Percentiles rank a stretch among this genome's conserved stretches.
phyloP scores from a whole-genome alignment of 2,329 filamentous ascomycete genomes.

The Exophiala spinifera region DNA sequence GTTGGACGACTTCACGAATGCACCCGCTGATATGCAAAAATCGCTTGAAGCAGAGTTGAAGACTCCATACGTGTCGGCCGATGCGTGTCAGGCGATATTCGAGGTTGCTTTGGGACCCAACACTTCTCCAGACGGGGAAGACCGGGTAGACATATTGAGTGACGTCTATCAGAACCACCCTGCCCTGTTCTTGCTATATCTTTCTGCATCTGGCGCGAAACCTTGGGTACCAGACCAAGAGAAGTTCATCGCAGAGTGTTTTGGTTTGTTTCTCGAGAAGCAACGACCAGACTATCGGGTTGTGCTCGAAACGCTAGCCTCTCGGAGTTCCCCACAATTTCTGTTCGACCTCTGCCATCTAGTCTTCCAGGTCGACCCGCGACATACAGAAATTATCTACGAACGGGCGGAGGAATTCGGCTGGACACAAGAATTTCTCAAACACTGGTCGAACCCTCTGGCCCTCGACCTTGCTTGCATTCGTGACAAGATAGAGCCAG shows the following conservation, averaged over 20 bases:
- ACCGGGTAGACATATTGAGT: slow-evolving; percentile 56
- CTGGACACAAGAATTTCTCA: slow-evolving; percentile 80
- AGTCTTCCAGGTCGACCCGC: slow-evolving; percentile 66
- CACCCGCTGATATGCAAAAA: slow-evolving; percentile 57
- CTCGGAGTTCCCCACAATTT: slow-evolving; percentile 81
- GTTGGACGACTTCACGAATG: slow-evolving; percentile 59
- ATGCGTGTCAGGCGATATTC: slow-evolving; percentile 70
- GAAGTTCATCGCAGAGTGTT: slow-evolving; percentile 50
- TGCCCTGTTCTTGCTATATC: slow-evolving; percentile 50
- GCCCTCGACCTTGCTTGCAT: slow-evolving; percentile 82
- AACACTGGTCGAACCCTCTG: slow-evolving; percentile 71
- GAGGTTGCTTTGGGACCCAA: slow-evolving; percentile 52
- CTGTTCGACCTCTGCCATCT: slow-evolving; percentile 77
- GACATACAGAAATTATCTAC: slow-evolving; percentile 66
- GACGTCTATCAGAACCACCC: slow-evolving; percentile 56
- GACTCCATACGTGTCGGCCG: slow-evolving; percentile 84
- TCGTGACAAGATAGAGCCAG: slow-evolving; percentile 68
- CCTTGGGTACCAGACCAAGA: slow-evolving; percentile 50
- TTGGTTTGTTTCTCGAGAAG: slow-evolving; percentile 79
- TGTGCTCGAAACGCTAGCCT: slow-evolving; percentile 87
- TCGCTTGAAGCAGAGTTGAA: slow-evolving; percentile 67
- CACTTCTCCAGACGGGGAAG: slow-evolving; percentile 51
- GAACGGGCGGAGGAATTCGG: slow-evolving; percentile 77
- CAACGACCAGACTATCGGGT: slow-evolving; percentile 76
- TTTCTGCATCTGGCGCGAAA: slow-evolving; percentile 45